Evolutionary conservation across 768 basidiomycete species (phyloP).

Genomic region (Termitomyces sp.): DNA sequence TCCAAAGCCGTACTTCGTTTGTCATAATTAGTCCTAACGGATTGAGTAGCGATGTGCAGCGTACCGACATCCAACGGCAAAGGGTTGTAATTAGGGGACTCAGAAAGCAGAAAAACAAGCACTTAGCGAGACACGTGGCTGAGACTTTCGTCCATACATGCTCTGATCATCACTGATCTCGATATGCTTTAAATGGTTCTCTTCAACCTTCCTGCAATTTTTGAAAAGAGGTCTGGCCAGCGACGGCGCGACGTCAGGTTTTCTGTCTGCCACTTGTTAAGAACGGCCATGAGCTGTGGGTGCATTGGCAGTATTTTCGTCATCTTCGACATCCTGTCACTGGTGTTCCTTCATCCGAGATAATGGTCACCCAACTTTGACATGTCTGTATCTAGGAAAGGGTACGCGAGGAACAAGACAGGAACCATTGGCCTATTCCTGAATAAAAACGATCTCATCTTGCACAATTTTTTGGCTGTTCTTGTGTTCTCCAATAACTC

Average conservation of each 20-base stretch:
- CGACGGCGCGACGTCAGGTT: not conserved
- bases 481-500: not conserved
- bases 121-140: not conserved
- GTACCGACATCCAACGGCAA: slow-evolving; percentile 22
- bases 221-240: not conserved
- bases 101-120: not conserved
- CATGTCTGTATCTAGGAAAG: not conserved
- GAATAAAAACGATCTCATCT: not conserved
- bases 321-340: not conserved
- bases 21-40: slow-evolving; percentile 11
- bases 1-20: slow-evolving; percentile 11
- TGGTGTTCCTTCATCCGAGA: not conserved
- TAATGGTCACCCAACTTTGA: not conserved
- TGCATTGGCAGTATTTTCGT: not conserved
- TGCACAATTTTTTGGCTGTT: too few relatives aligned
- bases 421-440: not conserved
- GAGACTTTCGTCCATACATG: not conserved
- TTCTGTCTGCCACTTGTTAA: not conserved
- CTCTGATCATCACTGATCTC: not conserved
- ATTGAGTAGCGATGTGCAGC: slow-evolving; percentile 14
- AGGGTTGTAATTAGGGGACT: not conserved
- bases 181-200: too few relatives aligned
- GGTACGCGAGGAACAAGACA: not conserved
- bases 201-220: too few relatives aligned
- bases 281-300: not conserved